Evolutionary conservation across 352 stramenopile species (phyloP).

Genomic region (Phytophthora megakarya): DNA sequence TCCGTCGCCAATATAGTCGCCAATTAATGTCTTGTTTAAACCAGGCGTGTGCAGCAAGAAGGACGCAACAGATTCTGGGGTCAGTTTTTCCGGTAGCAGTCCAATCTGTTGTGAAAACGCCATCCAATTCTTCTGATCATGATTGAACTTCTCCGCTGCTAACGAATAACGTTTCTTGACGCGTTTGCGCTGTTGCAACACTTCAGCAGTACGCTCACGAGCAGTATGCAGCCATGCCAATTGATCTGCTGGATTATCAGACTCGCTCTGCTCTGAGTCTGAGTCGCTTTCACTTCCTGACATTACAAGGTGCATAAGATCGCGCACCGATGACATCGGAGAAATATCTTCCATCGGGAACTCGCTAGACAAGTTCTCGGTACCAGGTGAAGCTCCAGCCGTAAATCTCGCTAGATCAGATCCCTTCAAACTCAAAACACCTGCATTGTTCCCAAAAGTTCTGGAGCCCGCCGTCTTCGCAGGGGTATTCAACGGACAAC

Average conservation of each 20-base stretch:
- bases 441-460: conserved; percentile 32
- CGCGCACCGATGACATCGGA: conserved; percentile 80
- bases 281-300: conserved; percentile 78
- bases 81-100: conserved; percentile 80
- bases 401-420: conserved; percentile 76
- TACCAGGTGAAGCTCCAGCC: conserved; percentile 32
- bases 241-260: conserved; percentile 53
- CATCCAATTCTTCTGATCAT: conserved; percentile 92
- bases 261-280: conserved; percentile 63
- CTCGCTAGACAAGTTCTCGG: conserved; percentile 38
- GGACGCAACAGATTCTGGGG: conserved; percentile 87
- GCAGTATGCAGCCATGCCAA: conserved; percentile 84
- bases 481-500: conserved; percentile 68
- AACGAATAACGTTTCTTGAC: conserved; percentile 91
- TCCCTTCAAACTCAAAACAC: conserved; percentile 59
- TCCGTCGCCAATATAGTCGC: conserved; percentile 96
- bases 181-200: conserved; percentile 91
- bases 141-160: conserved; percentile 95
- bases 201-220: conserved; percentile 84
- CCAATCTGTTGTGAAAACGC: conserved; percentile 88
- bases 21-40: conserved; percentile 94
- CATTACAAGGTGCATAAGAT: conserved; percentile 87
- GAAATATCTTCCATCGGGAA: conserved; percentile 80
- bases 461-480: conserved; percentile 32
- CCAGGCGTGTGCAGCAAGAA: conserved; percentile 95